Base-by-base conservation (phyloP, 305 asterid species). In the Petunia hybrid region DNA sequence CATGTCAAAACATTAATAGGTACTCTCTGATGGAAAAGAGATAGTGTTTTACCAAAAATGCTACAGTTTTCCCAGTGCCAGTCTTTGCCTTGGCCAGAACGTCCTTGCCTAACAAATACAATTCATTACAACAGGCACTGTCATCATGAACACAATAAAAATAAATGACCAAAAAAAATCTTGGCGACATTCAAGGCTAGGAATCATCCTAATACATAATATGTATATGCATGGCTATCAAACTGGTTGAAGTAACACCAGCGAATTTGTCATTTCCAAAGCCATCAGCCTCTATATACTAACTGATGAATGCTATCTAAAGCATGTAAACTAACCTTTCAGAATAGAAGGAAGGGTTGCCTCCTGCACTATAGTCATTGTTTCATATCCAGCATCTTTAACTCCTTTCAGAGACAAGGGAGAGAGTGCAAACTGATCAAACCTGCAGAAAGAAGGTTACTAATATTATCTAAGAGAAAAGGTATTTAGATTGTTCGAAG, bases 61-160 rank as follows among this genome's bases (percentile, higher is more conserved):
- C 98, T 71, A 94, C 97, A 14, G 99, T 96, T 85, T 94, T 96
- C 80, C 99, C 98, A 1, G 98, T 96, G 86, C 99, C 99, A 79
- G 99, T 94, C 86, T 68, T 94, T 84, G 99, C 98, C 90, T 96
- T 96, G 89, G 98, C 99, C 82, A 96, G 87, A 80, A 96, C 98
- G 88, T 96, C 99, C 91, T 96, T 96, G 57, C 99, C 99, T 95
- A 89, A 51, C 84, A 81, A 84, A 81, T 53, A 83, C 80, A 87
- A 65, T 73, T 67, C 86, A 59, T 51, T 51, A 73, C 78, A 73
- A 36, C 64, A 73, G 78, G 78, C 78, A 73, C 36, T 51, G 64
- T 73, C 78, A 73, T 53, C 78, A 36, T 6, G 35, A 51, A 51
- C 63, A 35, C 64, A 51, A 51, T 22, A 73, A 73, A 36, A 73